Conservation (phyloP, 179 eudicot species). For the Dionaea muscipula region DNA sequence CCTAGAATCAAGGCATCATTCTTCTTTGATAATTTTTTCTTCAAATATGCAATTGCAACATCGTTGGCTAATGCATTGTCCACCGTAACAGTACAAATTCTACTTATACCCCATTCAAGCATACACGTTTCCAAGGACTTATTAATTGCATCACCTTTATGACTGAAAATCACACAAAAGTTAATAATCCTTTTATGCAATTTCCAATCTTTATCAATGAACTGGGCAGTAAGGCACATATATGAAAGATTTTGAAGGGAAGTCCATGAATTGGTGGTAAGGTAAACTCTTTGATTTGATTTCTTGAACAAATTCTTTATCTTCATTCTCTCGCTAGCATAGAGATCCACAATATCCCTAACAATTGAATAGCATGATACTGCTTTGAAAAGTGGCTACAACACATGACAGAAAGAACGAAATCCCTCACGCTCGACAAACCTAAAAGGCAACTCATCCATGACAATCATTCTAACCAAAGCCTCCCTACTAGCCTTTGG, state of each 20-base stretch:
- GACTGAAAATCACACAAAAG: conserved; percentile 16
- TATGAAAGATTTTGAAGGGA: conserved; percentile 8
- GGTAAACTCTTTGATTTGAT: conserved; percentile 1
- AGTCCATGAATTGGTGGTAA: conserved; percentile 20
- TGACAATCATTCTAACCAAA: conserved; percentile 11
- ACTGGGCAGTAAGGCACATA: conserved; percentile 13
- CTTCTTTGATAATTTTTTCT: not conserved
- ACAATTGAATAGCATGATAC: no score
- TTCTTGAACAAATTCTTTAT: not conserved
- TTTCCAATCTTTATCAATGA: conserved; percentile 15
- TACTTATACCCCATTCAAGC: conserved; percentile 14
- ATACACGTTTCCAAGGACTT: conserved; percentile 13
- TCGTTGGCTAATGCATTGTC: conserved; percentile 25
- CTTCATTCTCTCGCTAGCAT: not conserved
- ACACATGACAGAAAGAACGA: not conserved
- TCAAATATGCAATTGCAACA: conserved; percentile 9
- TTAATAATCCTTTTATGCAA: conserved; percentile 16
- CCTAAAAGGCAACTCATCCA: conserved; percentile 8
- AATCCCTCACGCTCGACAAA: conserved; percentile 12
- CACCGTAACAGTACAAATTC: conserved; percentile 5
- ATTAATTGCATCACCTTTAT: conserved; percentile 10
- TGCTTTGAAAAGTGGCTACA: not conserved
- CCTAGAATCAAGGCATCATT: not conserved
- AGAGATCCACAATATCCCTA: conserved; percentile 2
- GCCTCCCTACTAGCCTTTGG: no score